Evolutionary conservation across 2,329 filamentous ascomycete species (phyloP), one percentile per base, ranked within the genome.

Genomic region (Beauveria sp.): DNA sequence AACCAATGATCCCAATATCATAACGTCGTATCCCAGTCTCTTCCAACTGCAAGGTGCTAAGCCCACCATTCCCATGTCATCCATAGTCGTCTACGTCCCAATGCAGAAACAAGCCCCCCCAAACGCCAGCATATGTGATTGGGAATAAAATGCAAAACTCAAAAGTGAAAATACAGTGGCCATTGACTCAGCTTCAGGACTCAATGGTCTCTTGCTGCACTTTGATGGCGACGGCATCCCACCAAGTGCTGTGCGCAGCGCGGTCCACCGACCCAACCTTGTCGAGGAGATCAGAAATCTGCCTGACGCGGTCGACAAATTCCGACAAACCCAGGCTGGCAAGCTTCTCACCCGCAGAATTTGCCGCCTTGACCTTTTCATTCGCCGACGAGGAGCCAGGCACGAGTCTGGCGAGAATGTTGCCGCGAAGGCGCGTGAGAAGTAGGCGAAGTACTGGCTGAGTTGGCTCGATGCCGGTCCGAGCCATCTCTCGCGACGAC

Each of bases 291-390:
- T 90, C 87, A 8, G 89, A 85, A 66, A 92, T 86, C 54, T 85
- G 84, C 38, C 86, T 79, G 16, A 92, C 85, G 63, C 81, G 83
- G 30, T 84, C 82, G 18, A 88, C 86, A 70, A 92, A 92, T 72
- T 93, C 89, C 0, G 86, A 86, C 61, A 93, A 74, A 0, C 89
- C 89, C 20, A 89, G 79, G 2, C 81, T 81, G 0, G 87, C 87
- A 8, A 93, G 79, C 62, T 83, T 86, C 71, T 92, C 89, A 12
- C 83, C 84, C 0, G 87, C 88, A 0, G 81, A 85, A 66, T 83
- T 89, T 0, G 87, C 86, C 14, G 85, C 86, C 67, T 85, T 84
- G 62, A 89, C 85, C 67, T 89, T 86, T 69, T 92, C 89, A 56
- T 82, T 86, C 5, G 86, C 84, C 58, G 86, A 89, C 3, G 86